Evolutionary conservation across 805 yeast species (phyloP), one percentile per base, ranked within the genome.

Genomic region (Metschnikowia similis): DNA sequence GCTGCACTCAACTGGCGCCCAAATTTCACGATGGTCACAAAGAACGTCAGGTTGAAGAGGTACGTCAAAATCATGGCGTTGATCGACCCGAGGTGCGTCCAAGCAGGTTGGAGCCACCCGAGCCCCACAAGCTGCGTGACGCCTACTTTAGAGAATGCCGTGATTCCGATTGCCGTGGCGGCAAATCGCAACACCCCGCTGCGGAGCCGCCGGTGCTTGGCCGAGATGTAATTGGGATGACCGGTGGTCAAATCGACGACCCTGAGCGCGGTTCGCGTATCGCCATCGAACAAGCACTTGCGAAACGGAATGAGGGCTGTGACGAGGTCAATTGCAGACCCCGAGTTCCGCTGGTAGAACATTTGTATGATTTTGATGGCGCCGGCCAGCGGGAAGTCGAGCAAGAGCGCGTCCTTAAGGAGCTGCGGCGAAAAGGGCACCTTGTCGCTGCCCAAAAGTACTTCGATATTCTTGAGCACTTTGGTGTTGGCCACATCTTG

Each of bases 231-330:
- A 54, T 79, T 75, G 10, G 72, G 64, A 41, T 80, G 77, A 2
- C 83, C 89, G 1, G 82, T 76, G 0, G 94, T 82, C 42, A 75
- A 60, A 53, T 84, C 87, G 21, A 87, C 71, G 40, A 85, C 64
- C 42, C 72, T 71, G 36, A 85, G 64, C 0, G 90, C 88, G 38
- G 71, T 70, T 28, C 74, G 71, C 51, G 83, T 71, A 44, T 84
- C 81, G 1, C 81, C 85, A 53, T 79, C 72, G 66, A 74, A 83
- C 2, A 85, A 62, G n/a, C 82, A 71, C 38, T 74, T 64, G 16
- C 91, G 64, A 52, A 86, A 79, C 3, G 90, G 87, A n/a, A 85
- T 76, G 69, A 83, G 71, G 3, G 85, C 82, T 0, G 67, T 60
- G 0, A 65, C 62, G 44, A 66, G 64, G 8, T 67, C 69, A 8